A percentile compares a stretch with the other conserved stretches of the same genome.
Evolutionary conservation across 768 basidiomycete species (phyloP).

Genomic region (Pleurotus tuoliensis): DNA sequence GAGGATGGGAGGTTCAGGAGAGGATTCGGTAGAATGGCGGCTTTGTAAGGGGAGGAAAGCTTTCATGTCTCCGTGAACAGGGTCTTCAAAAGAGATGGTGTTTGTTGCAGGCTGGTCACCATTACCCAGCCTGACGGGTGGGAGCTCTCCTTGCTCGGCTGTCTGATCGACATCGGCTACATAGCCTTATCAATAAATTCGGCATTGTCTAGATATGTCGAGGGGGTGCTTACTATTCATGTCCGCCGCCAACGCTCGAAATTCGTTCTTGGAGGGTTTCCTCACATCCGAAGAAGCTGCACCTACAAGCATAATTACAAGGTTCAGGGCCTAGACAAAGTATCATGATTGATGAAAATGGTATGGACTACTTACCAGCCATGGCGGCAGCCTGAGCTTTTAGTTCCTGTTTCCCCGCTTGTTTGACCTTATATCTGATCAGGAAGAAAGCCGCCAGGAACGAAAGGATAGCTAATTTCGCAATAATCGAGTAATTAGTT

Average conservation of each 20-base stretch:
- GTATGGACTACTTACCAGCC: too few species aligned
- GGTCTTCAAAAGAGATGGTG: too few species aligned
- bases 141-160: not conserved
- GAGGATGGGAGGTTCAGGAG: constrained; percentile 26
- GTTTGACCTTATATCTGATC: constrained; percentile 49
- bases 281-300: too few species aligned
- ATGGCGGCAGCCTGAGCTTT: constrained; percentile 25
- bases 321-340: too few species aligned
- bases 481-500: too few species aligned
- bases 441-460: constrained; percentile 57
- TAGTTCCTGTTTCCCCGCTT: constrained; percentile 45
- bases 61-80: not conserved
- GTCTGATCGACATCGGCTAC: constrained; percentile 4
- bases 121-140: not conserved
- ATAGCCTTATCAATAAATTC: not conserved
- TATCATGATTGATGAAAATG: too few species aligned
- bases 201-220: too few species aligned
- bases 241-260: too few species aligned
- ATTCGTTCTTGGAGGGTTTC: too few species aligned
- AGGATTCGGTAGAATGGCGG: constrained; percentile 14
- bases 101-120: too few species aligned
- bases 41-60: constrained; percentile 7
- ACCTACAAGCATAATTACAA: too few species aligned
- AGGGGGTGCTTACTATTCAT: too few species aligned
- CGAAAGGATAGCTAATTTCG: constrained; percentile 27